Base-by-base conservation (phyloP, 441 rosid species). In the California macrophylla region DNA sequence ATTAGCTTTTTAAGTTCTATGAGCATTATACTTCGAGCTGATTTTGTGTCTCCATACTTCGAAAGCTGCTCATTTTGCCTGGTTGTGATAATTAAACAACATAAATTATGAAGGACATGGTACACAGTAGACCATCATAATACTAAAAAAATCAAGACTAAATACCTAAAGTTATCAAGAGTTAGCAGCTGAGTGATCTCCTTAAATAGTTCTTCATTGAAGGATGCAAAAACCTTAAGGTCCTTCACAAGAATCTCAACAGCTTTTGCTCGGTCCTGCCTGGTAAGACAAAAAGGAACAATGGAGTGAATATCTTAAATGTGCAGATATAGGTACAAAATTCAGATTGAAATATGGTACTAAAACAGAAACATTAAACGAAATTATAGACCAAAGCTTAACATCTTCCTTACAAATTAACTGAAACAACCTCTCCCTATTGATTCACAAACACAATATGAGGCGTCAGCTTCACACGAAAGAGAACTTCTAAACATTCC, bases 1-100 rank as follows among this genome's bases (percentile, higher is more conserved):
- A 90, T 86, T 77, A 90, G 77, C 75, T 88, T 90, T 71, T 88
- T 90, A 68, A 90, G 80, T 75, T 90, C 93, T 18, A 76, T 83
- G 47, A 90, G 86, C 96, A 90, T 90, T 75, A 90, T 85, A 71
- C 79, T 75, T 83, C 93, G 87, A 54, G 96, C 96, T 68, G 93
- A 80, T 75, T 86, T 88, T 6, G 89, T 84, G 71, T 90, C 93
- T 16, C 96, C 90, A 58, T 88, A 90, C 67, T 87, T 87, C 0
- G 96, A 86, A 45, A 87, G 87, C 71, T 88, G 96, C 73, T 87
- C 93, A 68, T 88, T 90, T 50, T 86, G 87, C 77, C 96, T 89
- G 87, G 58, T 50, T 4, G 10, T 0, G 4, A 16, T 16, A 18
- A 16, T 50, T 16, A 50, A 18, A 16, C 23, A 50, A 23, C 58